Evolutionary conservation across 176 grass and related monocot genomes (phyloP), one percentile per base, ranked within the genome.

Genomic region (Oryza rufipogon): DNA sequence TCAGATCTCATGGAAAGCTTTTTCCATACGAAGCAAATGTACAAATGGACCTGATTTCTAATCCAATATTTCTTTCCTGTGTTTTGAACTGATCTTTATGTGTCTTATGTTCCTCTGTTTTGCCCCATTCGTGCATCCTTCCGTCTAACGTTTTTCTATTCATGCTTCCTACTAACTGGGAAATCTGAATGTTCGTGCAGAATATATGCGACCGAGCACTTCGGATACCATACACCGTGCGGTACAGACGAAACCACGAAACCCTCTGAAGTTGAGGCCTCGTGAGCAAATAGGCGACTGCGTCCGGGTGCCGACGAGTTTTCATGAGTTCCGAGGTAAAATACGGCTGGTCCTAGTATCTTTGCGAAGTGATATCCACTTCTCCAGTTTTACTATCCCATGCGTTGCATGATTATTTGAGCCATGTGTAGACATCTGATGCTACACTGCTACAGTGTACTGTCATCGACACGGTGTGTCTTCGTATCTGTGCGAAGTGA

Each of bases 291-390:
- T 69, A 66, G 45, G 44, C 39, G 36, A 63, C 28, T 33, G 41
- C 79, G 51, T 9, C 23, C 19, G 51, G 54, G 20, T 6, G 0
- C 52, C 45, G 44, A 17, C 17, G 19, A 70, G 48, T 69, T 76
- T 76, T 81, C 76, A 85, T 51, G 49, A 85, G 51, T 85, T 34
- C 82, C 64, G 70, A 76, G 69, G 76, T 79, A 69, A 66, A 48
- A 63, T 22, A 80, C 60, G 70, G 63, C 39, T 85, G 87, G 41
- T 25, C 51, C 71, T 44, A 82, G 80, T 38, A 5, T 38, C 47
- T 74, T 9, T 61, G 54, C 25, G 46, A 33, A 52, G 67, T 78
- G 66, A 65, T 11, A 45, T 10, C 42, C 39, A 41, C 7, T 8
- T 49, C 36, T 82, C 56, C 48, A 34, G 74, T 56, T 66, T 49